These are phyloP conservation scores for Sechiopsis laciniata DNA, from an alignment of 306 rosid genomes.

Conservation along the genomic window DNA sequence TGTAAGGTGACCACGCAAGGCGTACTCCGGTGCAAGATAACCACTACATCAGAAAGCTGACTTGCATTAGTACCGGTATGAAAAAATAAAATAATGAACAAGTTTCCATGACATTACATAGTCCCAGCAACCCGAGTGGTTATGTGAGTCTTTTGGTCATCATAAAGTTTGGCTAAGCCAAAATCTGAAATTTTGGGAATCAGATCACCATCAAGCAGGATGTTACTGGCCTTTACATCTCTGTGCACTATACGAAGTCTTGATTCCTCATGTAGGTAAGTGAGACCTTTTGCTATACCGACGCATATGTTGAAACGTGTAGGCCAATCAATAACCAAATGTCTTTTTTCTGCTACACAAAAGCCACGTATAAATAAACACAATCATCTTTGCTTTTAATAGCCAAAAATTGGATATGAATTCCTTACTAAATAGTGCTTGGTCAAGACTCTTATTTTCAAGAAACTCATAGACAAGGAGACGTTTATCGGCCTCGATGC, in stretches of 20 bases:
- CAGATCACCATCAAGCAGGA: constrained; percentile 26
- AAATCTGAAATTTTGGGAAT: constrained; percentile 35
- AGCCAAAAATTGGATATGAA: not conserved
- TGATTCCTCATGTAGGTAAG: constrained; percentile 37
- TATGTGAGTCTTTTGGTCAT: constrained; percentile 31
- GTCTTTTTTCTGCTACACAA: constrained; percentile 15
- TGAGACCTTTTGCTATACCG: constrained; percentile 32
- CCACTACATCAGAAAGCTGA: constrained; percentile 39
- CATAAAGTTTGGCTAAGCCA: constrained; percentile 38
- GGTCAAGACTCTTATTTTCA: constrained; percentile 33
- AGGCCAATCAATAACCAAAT: constrained; percentile 29
- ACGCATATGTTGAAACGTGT: constrained; percentile 31
- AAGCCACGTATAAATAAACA: not conserved
- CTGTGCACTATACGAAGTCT: constrained; percentile 33
- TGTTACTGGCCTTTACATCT: constrained; percentile 39
- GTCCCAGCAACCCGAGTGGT: constrained; percentile 39
- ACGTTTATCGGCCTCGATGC: constrained; percentile 26
- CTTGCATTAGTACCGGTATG: too few species aligned
- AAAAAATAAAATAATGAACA: too few species aligned
- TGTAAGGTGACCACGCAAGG: constrained; percentile 77
- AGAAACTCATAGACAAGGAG: constrained; percentile 35
- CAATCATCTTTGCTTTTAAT: not conserved
- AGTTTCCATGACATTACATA: constrained; percentile 26
- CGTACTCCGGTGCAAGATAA: constrained; percentile 80
- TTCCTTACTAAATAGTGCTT: constrained; percentile 27